A percentile compares a stretch with the other conserved stretches of the same genome.
phyloP scores from a whole-genome alignment of 768 basidiomycete genomes.

The Phlebiopsis gigantea region DNA sequence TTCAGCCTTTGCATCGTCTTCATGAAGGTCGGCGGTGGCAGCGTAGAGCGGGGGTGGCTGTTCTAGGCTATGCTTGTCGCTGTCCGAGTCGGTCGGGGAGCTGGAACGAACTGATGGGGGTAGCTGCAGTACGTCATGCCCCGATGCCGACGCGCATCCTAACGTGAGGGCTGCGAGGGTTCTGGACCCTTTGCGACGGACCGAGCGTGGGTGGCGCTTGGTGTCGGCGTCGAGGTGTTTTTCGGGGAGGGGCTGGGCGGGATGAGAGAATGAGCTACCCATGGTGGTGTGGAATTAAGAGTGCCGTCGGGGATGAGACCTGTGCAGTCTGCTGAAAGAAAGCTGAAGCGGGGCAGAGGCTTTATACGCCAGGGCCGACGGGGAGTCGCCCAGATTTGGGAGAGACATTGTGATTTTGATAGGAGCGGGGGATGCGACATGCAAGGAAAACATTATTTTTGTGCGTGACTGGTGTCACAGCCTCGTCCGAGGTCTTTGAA shows the following conservation, averaged over 20 bases:
- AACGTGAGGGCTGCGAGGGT: constrained; percentile 22
- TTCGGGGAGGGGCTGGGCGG: neutral
- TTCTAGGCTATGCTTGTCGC: constrained; percentile 21
- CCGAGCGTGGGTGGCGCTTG: constrained; percentile 6
- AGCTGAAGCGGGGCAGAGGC: neutral
- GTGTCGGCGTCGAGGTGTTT: constrained; percentile 1
- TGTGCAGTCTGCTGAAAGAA: neutral
- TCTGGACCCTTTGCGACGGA: constrained; percentile 22
- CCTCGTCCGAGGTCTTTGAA: neutral
- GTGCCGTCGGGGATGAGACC: neutral
- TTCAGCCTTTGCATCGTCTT: constrained; percentile 31
- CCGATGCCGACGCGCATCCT: constrained; percentile 19
- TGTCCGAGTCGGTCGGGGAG: constrained; percentile 5
- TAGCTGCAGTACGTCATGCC: constrained; percentile 13
- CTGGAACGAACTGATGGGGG: neutral
- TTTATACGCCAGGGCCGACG: neutral
- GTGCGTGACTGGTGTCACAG: neutral
- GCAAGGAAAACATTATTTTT: no score
- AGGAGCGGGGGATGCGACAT: no score
- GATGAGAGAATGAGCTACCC: constrained; percentile 12
- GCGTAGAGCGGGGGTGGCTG: constrained; percentile 25
- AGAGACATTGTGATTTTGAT: neutral
- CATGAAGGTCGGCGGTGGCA: constrained; percentile 18
- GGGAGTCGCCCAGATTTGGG: constrained; percentile 2
- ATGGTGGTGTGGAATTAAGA: neutral